Conservation (phyloP, 768 basidiomycete species). For the Pisolithus microcarpus region DNA sequence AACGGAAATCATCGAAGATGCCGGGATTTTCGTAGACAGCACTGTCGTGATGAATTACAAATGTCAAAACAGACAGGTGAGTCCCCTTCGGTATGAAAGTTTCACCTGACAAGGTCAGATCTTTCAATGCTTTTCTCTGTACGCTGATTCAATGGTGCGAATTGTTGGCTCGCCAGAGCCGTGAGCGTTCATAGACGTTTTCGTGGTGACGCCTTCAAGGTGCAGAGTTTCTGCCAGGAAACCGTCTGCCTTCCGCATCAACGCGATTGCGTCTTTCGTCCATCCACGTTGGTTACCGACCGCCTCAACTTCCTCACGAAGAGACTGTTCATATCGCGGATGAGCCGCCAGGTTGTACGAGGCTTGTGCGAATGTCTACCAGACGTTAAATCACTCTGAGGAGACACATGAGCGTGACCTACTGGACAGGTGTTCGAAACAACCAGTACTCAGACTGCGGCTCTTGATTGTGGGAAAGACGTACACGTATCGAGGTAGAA, state of each 20-base stretch:
- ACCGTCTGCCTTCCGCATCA: slow-evolving; percentile 34
- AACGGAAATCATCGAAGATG: slow-evolving; percentile 44
- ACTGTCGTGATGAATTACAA: slow-evolving; percentile 14
- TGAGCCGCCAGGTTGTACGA: slow-evolving; percentile 30
- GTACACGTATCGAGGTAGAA: slow-evolving; percentile 11
- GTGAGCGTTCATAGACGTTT: background rate
- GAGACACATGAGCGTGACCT: background rate
- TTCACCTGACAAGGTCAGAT: slow-evolving; percentile 33
- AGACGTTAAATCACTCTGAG: background rate
- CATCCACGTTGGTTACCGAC: slow-evolving; percentile 24
- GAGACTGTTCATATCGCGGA: slow-evolving; percentile 27
- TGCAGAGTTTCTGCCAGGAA: slow-evolving; percentile 34
- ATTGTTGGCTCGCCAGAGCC: background rate
- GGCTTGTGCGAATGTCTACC: slow-evolving; percentile 28
- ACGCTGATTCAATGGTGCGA: slow-evolving; percentile 16
- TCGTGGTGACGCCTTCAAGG: slow-evolving; percentile 13
- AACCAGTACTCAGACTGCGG: background rate
- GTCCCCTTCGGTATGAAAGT: slow-evolving; percentile 29
- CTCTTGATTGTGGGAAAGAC: background rate
- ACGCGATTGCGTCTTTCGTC: slow-evolving; percentile 19
- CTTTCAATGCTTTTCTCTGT: slow-evolving; percentile 25
- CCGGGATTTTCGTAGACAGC: slow-evolving; percentile 26
- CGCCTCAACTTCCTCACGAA: slow-evolving; percentile 34
- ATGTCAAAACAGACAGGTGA: slow-evolving; percentile 16
- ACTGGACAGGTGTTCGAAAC: background rate